phyloP scores from a whole-genome alignment of 2,329 filamentous ascomycete species.

The Cadophora luteo-olivacea region DNA sequence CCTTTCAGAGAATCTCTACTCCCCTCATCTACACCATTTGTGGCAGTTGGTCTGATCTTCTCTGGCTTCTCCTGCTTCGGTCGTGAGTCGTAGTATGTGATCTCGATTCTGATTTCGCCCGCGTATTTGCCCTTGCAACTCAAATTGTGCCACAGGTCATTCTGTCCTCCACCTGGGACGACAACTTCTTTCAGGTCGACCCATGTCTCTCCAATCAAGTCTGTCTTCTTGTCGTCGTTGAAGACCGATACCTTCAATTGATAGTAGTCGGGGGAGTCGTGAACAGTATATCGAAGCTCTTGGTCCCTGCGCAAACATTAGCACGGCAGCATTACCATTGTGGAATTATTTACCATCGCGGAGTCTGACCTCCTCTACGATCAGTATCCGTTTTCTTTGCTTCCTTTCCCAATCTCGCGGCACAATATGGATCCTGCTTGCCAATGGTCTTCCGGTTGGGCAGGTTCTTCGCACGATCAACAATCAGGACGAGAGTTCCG shows the following conservation, averaged over 20 bases:
- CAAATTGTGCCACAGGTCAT: constrained; percentile 88
- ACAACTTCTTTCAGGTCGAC: constrained; percentile 84
- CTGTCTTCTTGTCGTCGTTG: constrained; percentile 98
- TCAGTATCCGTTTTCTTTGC: constrained; percentile 97
- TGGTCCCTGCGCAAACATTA: constrained; percentile 75
- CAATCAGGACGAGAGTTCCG: constrained; percentile 88
- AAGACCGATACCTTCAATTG: constrained; percentile 95
- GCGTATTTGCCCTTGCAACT: constrained; percentile 94
- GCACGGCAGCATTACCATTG: constrained; percentile 6
- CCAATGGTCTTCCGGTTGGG: constrained; percentile 97
- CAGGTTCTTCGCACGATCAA: constrained; percentile 95
- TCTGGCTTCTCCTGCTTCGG: constrained; percentile 79
- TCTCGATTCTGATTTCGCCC: constrained; percentile 90
- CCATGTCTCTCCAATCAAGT: constrained; percentile 94
- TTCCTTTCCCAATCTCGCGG: constrained; percentile 91
- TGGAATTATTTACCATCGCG: constrained; percentile 75
- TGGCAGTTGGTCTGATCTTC: constrained; percentile 51
- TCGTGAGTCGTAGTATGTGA: constrained; percentile 93
- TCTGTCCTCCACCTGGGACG: constrained; percentile 87
- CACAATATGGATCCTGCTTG: constrained; percentile 98
- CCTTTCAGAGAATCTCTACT: constrained; percentile 47
- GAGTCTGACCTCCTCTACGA: constrained; percentile 92
- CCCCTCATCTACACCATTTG: constrained; percentile 44
- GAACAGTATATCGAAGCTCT: constrained; percentile 93
- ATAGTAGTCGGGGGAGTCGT: constrained; percentile 96